Evolutionary conservation across 2,329 filamentous ascomycete genomes (phyloP).

Genomic region (Penicillium sp.): DNA sequence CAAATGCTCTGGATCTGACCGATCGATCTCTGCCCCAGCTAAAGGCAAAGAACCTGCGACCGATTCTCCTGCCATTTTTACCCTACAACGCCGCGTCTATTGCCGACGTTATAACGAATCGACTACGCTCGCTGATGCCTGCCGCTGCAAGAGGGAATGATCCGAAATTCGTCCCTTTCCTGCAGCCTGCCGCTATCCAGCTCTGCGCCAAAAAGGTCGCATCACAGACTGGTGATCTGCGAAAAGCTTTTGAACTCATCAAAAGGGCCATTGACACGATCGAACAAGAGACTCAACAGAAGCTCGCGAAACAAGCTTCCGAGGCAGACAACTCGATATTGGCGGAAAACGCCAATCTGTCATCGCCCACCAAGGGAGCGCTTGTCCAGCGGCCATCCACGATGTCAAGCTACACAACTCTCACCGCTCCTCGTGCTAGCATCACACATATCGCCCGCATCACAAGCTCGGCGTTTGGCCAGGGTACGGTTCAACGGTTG

Average conservation of each 20-base stretch:
- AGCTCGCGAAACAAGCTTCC: conserved; percentile 57
- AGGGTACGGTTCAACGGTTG: conserved; percentile 77
- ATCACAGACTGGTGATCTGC: conserved; percentile 85
- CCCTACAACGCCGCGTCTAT: conserved; percentile 88
- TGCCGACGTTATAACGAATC: conserved; percentile 75
- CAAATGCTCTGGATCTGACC: conserved; percentile 91
- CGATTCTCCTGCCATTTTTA: conserved; percentile 81
- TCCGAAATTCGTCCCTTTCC: conserved; percentile 68
- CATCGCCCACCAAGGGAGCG: conserved; percentile 42
- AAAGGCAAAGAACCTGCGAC: conserved; percentile 87
- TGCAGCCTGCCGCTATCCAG: conserved; percentile 89
- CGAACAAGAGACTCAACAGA: conserved; percentile 73
- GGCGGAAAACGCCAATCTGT: conserved; percentile 72
- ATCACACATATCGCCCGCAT: conserved; percentile 90
- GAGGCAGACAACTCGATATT: conserved; percentile 65
- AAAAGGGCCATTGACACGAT: conserved; percentile 82
- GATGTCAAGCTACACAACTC: conserved; percentile 55
- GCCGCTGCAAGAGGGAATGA: conserved; percentile 41
- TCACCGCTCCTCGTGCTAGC: conserved; percentile 79
- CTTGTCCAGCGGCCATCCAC: conserved; percentile 36
- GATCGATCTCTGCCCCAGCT: conserved; percentile 90
- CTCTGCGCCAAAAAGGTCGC: conserved; percentile 93
- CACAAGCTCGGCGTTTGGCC: conserved; percentile 82
- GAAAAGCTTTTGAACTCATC: conserved; percentile 93
- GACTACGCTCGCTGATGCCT: conserved; percentile 65